Percentiles rank a stretch among this genome's conserved stretches.
Conservation (phyloP, 2,329 filamentous ascomycete species). For the Xylaria sp. region DNA sequence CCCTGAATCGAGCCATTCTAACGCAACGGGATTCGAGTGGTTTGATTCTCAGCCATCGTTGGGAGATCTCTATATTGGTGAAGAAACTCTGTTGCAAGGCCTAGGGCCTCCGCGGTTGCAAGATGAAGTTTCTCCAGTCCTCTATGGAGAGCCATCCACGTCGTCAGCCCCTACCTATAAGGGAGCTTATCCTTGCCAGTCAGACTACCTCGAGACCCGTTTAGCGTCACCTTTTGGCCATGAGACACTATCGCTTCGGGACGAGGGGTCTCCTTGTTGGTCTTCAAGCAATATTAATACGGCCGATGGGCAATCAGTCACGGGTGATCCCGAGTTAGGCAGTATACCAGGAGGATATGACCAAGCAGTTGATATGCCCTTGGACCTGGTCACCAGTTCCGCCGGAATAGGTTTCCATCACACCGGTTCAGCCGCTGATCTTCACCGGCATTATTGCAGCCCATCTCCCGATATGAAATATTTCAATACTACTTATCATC, state of each 20-base stretch:
- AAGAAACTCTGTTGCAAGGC: neutral
- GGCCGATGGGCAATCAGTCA: neutral
- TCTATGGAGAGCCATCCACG: constrained; percentile 1
- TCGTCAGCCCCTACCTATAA: neutral
- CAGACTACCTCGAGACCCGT: neutral
- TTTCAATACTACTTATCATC: neutral
- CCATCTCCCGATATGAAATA: neutral
- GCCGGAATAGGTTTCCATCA: neutral
- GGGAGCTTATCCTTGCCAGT: neutral
- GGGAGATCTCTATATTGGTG: neutral
- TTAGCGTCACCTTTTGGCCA: neutral
- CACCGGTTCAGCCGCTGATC: neutral
- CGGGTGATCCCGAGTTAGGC: neutral
- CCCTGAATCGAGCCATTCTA: constrained; percentile 7
- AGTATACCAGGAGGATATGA: neutral
- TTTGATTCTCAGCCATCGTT: neutral
- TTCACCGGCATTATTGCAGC: neutral
- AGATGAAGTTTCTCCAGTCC: neutral
- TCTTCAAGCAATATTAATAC: neutral
- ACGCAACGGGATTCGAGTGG: neutral
- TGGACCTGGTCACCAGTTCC: neutral
- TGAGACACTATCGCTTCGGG: neutral
- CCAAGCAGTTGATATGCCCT: neutral
- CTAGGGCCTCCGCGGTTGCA: constrained; percentile 6
- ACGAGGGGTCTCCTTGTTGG: neutral